These are phyloP conservation scores for Jatropha multifida DNA, from an alignment of 441 rosid genomes.

Conservation along the genomic window DNA sequence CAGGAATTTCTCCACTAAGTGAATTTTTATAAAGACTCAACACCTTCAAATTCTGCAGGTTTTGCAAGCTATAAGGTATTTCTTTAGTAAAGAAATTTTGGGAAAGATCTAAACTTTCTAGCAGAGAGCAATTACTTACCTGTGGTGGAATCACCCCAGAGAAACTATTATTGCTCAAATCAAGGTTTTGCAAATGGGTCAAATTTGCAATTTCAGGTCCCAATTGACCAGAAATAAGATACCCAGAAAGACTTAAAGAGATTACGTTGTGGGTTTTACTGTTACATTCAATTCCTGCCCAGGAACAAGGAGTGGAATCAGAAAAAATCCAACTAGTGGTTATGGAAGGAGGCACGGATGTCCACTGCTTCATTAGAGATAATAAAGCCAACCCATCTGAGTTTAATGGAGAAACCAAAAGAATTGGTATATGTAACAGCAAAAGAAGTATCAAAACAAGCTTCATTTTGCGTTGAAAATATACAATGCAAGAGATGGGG, in stretches of 20 bases:
- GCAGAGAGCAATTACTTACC: constrained; percentile 51
- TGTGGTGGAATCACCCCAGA: constrained; percentile 48
- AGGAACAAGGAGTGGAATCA: constrained; percentile 56
- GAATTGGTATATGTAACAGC: background rate
- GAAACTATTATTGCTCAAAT: constrained; percentile 44
- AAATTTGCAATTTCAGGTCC: constrained; percentile 59
- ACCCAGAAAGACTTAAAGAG: constrained; percentile 39
- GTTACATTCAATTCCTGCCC: constrained; percentile 65
- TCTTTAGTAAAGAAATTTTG: constrained; percentile 43
- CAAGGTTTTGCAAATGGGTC: constrained; percentile 37
- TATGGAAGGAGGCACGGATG: constrained; percentile 39
- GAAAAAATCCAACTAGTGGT: constrained; percentile 57
- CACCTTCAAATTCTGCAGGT: constrained; percentile 32
- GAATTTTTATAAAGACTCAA: constrained; percentile 45
- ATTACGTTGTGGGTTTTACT: constrained; percentile 27
- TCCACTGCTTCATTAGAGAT: constrained; percentile 52
- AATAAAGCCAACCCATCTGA: constrained; percentile 51
- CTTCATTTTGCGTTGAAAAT: constrained; percentile 7
- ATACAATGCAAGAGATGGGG: background rate
- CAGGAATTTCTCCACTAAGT: constrained; percentile 57
- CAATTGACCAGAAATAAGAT: constrained; percentile 53
- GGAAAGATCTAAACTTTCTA: constrained; percentile 49
- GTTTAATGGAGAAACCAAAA: constrained; percentile 30
- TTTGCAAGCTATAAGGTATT: constrained; percentile 41
- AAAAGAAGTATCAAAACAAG: constrained; percentile 6